These are phyloP conservation scores for Nakataea oryzae DNA, from an alignment of 2,329 filamentous ascomycete genomes.

Conservation along the genomic window DNA sequence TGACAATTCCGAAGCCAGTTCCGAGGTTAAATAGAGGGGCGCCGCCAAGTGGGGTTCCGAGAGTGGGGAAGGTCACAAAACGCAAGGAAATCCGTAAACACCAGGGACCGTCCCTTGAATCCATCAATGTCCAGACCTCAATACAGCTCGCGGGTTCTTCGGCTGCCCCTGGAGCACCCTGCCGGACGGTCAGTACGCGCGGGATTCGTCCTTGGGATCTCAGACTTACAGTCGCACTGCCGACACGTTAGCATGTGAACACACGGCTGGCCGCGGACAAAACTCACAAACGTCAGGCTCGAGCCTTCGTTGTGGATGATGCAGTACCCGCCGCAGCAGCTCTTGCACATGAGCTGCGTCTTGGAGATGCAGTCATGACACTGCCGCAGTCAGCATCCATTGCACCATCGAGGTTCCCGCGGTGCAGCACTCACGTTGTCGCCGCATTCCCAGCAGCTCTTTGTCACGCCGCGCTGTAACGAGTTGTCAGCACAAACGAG, in stretches of 20 bases:
- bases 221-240: conserved; percentile 3
- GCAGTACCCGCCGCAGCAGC: conserved; percentile 74
- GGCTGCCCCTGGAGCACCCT: conserved; percentile 1
- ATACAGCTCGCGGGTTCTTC: background rate
- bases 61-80: background rate
- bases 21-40: conserved; percentile 1
- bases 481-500: conserved; percentile 13
- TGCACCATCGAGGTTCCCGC: background rate
- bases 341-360: conserved; percentile 61
- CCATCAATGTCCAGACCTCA: background rate
- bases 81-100: background rate
- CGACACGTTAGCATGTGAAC: background rate
- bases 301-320: conserved; percentile 75
- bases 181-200: too few species aligned
- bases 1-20: too few species aligned
- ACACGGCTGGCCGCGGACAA: background rate
- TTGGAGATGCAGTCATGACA: conserved; percentile 65
- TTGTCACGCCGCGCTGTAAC: conserved; percentile 44
- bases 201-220: too few species aligned
- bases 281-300: conserved; percentile 46
- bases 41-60: background rate
- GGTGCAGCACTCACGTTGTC: conserved; percentile 48
- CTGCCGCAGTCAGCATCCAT: conserved; percentile 26
- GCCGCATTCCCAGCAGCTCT: conserved; percentile 80
- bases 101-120: background rate